Percentiles rank a stretch among this genome's conserved stretches.
These are phyloP conservation scores for Paraconiothyrium brasiliense DNA, from an alignment of 2,329 filamentous ascomycete genomes.

Conservation along the genomic window DNA sequence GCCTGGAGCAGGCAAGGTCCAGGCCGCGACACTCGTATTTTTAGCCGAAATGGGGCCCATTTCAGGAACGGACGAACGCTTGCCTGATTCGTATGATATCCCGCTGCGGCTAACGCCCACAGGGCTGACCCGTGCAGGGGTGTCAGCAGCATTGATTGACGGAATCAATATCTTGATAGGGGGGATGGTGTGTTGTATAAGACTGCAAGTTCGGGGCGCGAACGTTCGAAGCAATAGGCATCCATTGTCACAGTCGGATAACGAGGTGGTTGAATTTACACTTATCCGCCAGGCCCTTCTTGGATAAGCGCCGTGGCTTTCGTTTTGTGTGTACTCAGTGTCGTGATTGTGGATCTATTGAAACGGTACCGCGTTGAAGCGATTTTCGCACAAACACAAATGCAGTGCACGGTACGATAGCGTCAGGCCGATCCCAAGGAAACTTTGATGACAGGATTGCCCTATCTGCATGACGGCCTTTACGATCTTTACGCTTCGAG, in stretches of 20 bases:
- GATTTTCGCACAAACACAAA: too few relatives aligned
- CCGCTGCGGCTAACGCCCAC: neutral
- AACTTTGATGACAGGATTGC: too few relatives aligned
- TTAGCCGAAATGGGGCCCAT: slow-evolving; percentile 1
- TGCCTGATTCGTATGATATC: neutral
- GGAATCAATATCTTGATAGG: neutral
- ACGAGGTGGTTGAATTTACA: neutral
- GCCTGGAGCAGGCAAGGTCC: neutral
- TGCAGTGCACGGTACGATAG: too few relatives aligned
- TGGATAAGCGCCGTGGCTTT: neutral
- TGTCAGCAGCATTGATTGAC: neutral
- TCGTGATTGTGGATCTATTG: neutral
- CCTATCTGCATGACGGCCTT: too few relatives aligned
- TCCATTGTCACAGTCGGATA: neutral
- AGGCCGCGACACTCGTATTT: neutral
- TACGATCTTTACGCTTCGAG: too few relatives aligned
- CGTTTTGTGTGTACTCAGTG: neutral
- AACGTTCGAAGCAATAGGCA: neutral
- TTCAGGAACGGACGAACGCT: neutral
- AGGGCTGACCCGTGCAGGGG: neutral
- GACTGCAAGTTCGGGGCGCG: neutral
- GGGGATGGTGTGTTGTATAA: neutral
- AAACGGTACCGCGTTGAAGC: neutral
- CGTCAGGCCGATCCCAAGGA: too few relatives aligned
- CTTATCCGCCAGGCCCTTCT: neutral